Evolutionary conservation across 1,139 yeast species (phyloP).

Genomic region (Hyphopichia pseudoburtonii): DNA sequence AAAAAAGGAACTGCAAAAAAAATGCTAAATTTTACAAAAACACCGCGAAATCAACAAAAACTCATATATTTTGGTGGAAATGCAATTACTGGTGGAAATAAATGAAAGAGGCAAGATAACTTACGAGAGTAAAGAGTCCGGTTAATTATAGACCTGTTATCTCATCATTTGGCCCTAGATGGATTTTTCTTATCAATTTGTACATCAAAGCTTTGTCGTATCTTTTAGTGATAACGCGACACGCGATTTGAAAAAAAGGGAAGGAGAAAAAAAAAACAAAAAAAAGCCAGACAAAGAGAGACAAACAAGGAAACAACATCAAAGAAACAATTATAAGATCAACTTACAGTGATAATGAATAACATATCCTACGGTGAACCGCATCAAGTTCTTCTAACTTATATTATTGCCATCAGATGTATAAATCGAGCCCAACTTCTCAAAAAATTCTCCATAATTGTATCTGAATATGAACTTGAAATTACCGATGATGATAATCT

Average conservation of each 20-base stretch:
- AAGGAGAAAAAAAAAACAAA: not conserved
- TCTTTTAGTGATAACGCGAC: too few species aligned
- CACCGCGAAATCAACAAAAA: too few species aligned
- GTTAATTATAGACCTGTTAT: too few species aligned
- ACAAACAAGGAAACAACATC: not conserved
- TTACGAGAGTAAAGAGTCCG: too few species aligned
- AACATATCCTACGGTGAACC: constrained; percentile 20
- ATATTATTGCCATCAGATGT: constrained; percentile 36
- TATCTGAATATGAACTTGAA: constrained; percentile 7
- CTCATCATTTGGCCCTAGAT: too few species aligned
- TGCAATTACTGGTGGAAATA: too few species aligned
- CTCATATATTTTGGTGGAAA: too few species aligned
- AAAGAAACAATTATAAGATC: not conserved
- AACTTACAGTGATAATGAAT: not conserved
- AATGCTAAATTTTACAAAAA: too few species aligned
- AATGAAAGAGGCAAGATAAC: too few species aligned
- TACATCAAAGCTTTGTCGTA: too few species aligned
- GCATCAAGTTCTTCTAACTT: constrained; percentile 47
- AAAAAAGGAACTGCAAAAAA: too few species aligned
- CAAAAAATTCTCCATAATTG: constrained; percentile 5
- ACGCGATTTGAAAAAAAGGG: not conserved
- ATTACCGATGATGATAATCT: constrained; percentile 6
- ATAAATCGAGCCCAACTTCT: constrained; percentile 8
- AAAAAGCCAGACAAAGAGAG: not conserved
- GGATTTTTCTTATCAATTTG: too few species aligned